Conservation (phyloP, 1,284 basidiomycete species). For the Trichosporon sp. region DNA sequence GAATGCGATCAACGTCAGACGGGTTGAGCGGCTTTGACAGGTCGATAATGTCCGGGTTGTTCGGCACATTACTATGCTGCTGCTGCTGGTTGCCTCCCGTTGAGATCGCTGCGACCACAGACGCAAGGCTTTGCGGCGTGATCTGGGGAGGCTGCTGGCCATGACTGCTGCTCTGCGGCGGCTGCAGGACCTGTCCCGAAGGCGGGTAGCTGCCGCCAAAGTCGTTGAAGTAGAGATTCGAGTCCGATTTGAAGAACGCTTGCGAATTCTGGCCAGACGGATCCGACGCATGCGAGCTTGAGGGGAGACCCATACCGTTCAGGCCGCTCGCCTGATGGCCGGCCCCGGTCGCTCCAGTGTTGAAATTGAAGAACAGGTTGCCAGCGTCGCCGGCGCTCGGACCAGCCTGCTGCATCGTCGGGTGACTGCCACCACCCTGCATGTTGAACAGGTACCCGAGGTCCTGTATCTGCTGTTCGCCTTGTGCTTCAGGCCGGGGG, state of each 20-base stretch:
- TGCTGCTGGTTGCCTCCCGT: not conserved
- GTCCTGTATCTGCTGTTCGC: not conserved
- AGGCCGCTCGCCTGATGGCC: not conserved
- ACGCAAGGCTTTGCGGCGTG: not conserved
- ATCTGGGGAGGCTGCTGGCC: not conserved
- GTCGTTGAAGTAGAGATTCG: not conserved
- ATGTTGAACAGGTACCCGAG: constrained; percentile 4
- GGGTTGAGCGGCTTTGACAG: constrained; percentile 44
- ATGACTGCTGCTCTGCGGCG: not conserved
- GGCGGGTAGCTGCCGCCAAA: not conserved
- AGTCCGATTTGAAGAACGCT: not conserved
- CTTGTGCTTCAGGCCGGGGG: not conserved
- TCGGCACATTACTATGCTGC: not conserved
- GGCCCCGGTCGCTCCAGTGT: not conserved
- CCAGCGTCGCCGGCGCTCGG: constrained; percentile 1
- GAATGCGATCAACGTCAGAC: constrained; percentile 35
- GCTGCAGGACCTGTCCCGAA: not conserved
- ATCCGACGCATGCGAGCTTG: not conserved
- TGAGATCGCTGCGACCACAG: not conserved
- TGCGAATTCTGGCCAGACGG: not conserved
- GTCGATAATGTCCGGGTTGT: constrained; percentile 40
- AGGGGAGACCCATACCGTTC: not conserved
- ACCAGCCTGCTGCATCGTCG: not conserved
- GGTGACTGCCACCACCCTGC: not conserved
- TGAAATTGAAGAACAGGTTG: constrained; percentile 2